Base-by-base conservation (phyloP, 1,284 basidiomycete species). In the Cryptococcus depauperatus region DNA sequence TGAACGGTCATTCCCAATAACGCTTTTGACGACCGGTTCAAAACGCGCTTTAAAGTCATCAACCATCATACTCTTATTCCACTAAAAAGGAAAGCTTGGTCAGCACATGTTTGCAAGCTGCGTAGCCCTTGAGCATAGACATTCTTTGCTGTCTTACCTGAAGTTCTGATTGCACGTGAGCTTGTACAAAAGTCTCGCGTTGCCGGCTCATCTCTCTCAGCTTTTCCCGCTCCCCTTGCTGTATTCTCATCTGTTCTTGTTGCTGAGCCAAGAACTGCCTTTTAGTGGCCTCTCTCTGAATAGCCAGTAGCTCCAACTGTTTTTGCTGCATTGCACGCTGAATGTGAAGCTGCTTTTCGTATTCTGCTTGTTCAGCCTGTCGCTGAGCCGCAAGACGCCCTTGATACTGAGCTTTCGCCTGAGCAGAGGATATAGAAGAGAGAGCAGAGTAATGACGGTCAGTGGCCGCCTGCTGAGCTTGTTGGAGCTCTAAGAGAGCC, bases 31-130 rank as follows among this genome's bases (percentile, higher is more conserved):
- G 9, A 52, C 57, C 40, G 48, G 46, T 43, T 61, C 62, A 35
- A 62, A 62, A 11, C 58, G 47, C 1, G 61, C 55, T 35, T 60
- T 50, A 26, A 59, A 23, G 3, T 57, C 54, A n/a, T n/a, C n/a
- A n/a, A n/a, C n/a, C n/a, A n/a, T n/a, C n/a, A n/a, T n/a, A n/a
- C n/a, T n/a, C n/a, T n/a, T n/a, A n/a, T n/a, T n/a, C n/a, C n/a
- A n/a, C n/a, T n/a, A n/a, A n/a, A n/a, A n/a, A n/a, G n/a, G n/a
- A n/a, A n/a, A n/a, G n/a, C n/a, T n/a, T n/a, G n/a, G n/a, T n/a
- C n/a, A n/a, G n/a, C n/a, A n/a, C n/a, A n/a, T n/a, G n/a, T n/a
- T n/a, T n/a, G n/a, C n/a, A n/a, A n/a, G n/a, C n/a, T n/a, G n/a
- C n/a, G n/a, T n/a, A n/a, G n/a, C n/a, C n/a, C n/a, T n/a, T n/a